Percentiles rank a stretch among this genome's conserved stretches.
Evolutionary conservation across 1,139 yeast species (phyloP).

Genomic region (Geotrichum australiense): DNA sequence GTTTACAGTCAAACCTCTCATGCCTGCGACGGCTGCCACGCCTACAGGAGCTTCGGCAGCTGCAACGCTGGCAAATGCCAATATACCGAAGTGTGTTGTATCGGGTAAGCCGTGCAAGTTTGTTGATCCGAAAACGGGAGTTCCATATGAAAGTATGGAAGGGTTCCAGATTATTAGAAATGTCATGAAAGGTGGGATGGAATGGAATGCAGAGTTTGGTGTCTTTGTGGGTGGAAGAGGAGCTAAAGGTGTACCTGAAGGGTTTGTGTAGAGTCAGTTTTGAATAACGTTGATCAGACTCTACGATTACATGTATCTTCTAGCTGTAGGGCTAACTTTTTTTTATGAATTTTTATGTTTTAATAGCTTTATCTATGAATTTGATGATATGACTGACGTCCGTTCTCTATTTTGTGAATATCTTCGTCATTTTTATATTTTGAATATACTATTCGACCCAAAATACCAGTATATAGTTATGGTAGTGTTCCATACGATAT

Average conservation of each 20-base stretch:
- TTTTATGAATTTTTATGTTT: no score
- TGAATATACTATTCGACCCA: no score
- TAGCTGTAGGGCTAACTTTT: no score
- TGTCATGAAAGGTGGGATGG: constrained; percentile 56
- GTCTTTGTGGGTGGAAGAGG: constrained; percentile 62
- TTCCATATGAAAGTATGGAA: constrained; percentile 79
- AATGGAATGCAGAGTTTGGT: constrained; percentile 70
- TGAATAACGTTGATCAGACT: no score
- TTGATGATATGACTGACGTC: no score
- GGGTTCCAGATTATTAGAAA: constrained; percentile 65
- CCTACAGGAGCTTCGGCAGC: constrained; percentile 18
- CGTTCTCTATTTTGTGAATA: no score
- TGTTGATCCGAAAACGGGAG: constrained; percentile 74
- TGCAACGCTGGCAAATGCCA: constrained; percentile 16
- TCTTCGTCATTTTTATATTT: no score
- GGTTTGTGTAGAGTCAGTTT: constrained; percentile 51
- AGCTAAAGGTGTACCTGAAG: constrained; percentile 87
- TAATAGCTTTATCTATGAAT: no score
- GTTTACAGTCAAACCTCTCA: constrained; percentile 11
- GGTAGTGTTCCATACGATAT: no score
- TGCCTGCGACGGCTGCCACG: constrained; percentile 19
- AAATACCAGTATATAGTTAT: no score
- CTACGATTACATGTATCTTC: no score
- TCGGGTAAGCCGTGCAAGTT: constrained; percentile 76
- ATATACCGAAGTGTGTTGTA: constrained; percentile 50